Evolutionary conservation across 208 protist genomes (phyloP).

Genomic region (Trypanosoma conorhini): DNA sequence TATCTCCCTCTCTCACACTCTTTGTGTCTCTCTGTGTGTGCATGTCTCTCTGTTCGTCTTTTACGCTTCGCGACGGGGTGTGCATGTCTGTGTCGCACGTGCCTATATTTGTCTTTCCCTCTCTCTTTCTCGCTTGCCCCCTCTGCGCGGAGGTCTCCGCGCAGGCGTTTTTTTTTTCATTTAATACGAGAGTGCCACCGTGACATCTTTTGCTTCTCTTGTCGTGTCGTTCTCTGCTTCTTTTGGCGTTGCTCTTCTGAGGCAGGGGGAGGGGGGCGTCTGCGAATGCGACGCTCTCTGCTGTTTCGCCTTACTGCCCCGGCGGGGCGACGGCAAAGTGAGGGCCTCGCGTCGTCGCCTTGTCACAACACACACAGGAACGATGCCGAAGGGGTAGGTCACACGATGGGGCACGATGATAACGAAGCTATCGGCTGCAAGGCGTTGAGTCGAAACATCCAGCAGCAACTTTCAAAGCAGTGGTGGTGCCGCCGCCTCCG

Average conservation of each 20-base stretch:
- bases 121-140: no score
- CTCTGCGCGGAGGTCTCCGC: no score
- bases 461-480: not conserved
- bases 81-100: no score
- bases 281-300: not conserved
- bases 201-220: slow-evolving; percentile 21
- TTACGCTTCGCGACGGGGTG: no score
- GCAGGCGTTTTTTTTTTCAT: not conserved
- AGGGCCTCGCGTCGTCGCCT: not conserved
- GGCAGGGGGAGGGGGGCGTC: not conserved
- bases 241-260: not conserved
- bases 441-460: not conserved
- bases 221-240: slow-evolving; percentile 4
- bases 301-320: not conserved
- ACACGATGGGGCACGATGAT: not conserved
- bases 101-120: no score
- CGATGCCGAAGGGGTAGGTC: not conserved
- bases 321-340: not conserved
- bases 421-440: not conserved
- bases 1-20: no score
- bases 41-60: no score
- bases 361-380: not conserved
- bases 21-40: no score
- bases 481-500: slow-evolving; percentile 1
- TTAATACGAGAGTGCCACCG: no score